Base-by-base conservation (phyloP, 768 basidiomycete species). In the Collybiopsis luxurians region DNA sequence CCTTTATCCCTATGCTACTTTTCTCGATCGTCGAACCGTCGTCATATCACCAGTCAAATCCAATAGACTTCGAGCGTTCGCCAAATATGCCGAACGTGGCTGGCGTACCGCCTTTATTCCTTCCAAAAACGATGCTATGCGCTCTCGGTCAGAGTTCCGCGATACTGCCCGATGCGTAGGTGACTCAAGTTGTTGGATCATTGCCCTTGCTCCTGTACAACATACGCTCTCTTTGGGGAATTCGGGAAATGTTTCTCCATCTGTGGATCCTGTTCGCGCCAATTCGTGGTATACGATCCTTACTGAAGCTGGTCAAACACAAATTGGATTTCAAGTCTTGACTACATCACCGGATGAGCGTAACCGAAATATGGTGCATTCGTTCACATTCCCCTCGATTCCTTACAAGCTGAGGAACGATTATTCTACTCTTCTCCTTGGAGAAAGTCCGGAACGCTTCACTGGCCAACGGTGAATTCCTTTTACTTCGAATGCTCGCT, bases 1-100 rank as follows among this genome's bases (percentile, higher is more conserved):
- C 1, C 58, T 78, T 3, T 80, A 73, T 59, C 80, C 80, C 1
- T 27, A 57, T 1, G 73, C 71, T 0, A 81, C 79, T 0, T 75
- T 78, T 44, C 67, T 74, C 17, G 53, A 68, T 4, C 44, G 31
- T 15, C 12, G 26, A 11, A 19, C 44, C 13, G 27, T 46, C 7
- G 43, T n/a, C 9, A 21, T 39, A 27, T 61, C 39, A 48, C 63
- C 19, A 45, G 36, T 1, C 36, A n/a, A 28, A 31, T 42, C 30
- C 50, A 31, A 15, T 53, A 19, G 46, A 31, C 13, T 57, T 10
- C 31, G 53, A 4, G 65, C 63, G 3, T 39, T 70, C 6, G 44
- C 55, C 6, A 79, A 79, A 53, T 79, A 79, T 59, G 27, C 54
- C 4, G 15, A 34, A 1, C 69, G 77, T 1, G 78, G 77, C 0